Base-by-base conservation (phyloP, 139 green algal species). In the Chlorella ohadii region DNA sequence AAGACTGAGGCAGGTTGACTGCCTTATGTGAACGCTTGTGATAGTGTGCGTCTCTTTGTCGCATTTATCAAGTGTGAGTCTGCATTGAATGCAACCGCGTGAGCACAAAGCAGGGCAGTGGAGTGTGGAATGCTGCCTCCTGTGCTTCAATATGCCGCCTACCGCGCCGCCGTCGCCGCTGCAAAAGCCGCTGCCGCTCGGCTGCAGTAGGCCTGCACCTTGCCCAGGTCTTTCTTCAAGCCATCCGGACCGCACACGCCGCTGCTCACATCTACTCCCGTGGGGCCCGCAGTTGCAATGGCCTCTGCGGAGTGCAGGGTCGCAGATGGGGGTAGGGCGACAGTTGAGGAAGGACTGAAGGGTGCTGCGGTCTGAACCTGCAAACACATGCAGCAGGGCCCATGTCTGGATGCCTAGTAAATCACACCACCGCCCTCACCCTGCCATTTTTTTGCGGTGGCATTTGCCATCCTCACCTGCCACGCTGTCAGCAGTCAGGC, bases 261-360 rank as follows among this genome's bases (percentile, higher is more conserved):
- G 63, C 92, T 96, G 27, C 93, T 95, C 19, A 97, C 94, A 78
- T 98, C 94, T 87, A 98, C 94, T 17, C 79, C 93, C 11, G 79
- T 86, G 17, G 94, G 94, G 1, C 41, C 36, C 0, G 91, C 87
- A 0, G 85, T 87, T 2, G 19, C 51, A n/a, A 95, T 89, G 20
- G 94, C 95, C 2, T 89, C 83, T 65, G 72, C 61, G 19, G 31
- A 17, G 70, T 38, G 16, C 22, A 27, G 20, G 36, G 57, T n/a
- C n/a, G n/a, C n/a, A n/a, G n/a, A 20, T 6, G 27, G 15, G 13
- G 16, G 34, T 23, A n/a, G n/a, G n/a, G n/a, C n/a, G n/a, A n/a
- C n/a, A n/a, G n/a, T n/a, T n/a, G n/a, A n/a, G n/a, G n/a, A n/a
- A n/a, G n/a, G n/a, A n/a, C n/a, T n/a, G n/a, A n/a, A n/a, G n/a